Conservation (phyloP, 2,329 filamentous ascomycete genomes). For the Colletotrichum sp. region DNA sequence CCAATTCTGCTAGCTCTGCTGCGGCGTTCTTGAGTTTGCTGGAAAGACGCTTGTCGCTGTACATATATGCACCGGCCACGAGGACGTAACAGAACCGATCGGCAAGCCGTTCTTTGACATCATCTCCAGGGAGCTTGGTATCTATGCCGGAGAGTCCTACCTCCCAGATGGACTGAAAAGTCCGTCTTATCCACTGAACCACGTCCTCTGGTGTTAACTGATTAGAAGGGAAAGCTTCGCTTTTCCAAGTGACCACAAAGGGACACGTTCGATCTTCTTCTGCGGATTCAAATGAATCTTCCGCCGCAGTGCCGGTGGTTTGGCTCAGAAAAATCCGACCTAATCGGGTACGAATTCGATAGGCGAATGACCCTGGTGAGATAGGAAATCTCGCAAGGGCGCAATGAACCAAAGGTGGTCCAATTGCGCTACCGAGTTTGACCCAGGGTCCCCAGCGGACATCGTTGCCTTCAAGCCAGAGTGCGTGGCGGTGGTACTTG, state of each 20-base stretch:
- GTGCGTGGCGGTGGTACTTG: not conserved
- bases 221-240: not conserved
- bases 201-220: not conserved
- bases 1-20: not conserved
- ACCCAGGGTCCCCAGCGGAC: not conserved
- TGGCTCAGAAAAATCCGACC: not conserved
- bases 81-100: not conserved
- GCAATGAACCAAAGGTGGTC: not conserved
- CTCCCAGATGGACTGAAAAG: not conserved
- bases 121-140: accelerated
- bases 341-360: not conserved
- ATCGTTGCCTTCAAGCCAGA: not conserved
- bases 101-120: not conserved
- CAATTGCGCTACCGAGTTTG: not conserved
- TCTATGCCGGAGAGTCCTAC: not conserved
- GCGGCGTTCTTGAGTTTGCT: not conserved
- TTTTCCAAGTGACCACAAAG: not conserved
- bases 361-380: not conserved
- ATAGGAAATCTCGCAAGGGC: not conserved
- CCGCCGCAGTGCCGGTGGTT: not conserved
- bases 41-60: not conserved
- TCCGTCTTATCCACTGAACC: not conserved
- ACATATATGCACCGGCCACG: not conserved
- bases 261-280: not conserved
- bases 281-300: not conserved